Evolutionary conservation across 306 rosid species (phyloP).

Genomic region (Luffa acutangula): DNA sequence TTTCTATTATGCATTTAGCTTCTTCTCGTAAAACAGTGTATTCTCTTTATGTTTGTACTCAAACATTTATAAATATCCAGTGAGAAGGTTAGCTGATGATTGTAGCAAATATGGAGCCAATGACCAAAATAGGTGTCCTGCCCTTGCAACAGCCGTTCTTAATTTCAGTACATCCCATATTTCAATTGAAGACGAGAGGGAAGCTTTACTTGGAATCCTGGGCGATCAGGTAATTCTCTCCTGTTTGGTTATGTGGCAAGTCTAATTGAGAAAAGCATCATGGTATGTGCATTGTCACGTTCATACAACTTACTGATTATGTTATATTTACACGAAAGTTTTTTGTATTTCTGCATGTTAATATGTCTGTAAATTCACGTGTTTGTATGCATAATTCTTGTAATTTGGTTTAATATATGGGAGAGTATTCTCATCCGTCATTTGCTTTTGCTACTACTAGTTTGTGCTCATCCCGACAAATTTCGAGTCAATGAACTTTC

Average conservation of each 20-base stretch:
- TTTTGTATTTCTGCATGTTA: not conserved
- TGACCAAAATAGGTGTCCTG: slow-evolving; percentile 29
- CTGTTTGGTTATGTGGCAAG: not conserved
- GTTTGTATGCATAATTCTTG: not conserved
- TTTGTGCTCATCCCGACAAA: not conserved
- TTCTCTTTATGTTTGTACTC: slow-evolving; percentile 18
- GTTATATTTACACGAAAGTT: not conserved
- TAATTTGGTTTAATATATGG: not conserved
- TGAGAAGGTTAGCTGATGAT: slow-evolving; percentile 62
- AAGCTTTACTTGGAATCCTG: slow-evolving; percentile 45
- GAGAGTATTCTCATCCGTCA: not conserved
- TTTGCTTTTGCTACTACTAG: not conserved
- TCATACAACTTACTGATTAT: not conserved
- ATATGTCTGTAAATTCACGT: not conserved
- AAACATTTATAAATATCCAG: slow-evolving; percentile 24
- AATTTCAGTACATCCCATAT: slow-evolving; percentile 48
- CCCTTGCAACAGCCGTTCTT: slow-evolving; percentile 50
- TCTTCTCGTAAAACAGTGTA: not conserved
- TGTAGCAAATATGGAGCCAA: slow-evolving; percentile 69
- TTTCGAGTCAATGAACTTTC: not conserved
- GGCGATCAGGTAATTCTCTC: slow-evolving; percentile 62
- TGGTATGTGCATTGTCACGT: not conserved
- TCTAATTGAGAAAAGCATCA: not conserved
- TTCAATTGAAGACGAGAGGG: slow-evolving; percentile 57
- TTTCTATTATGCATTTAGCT: not conserved